Evolutionary conservation across 805 yeast genomes (phyloP).

Genomic region (Maudiozyma saulgeensis): DNA sequence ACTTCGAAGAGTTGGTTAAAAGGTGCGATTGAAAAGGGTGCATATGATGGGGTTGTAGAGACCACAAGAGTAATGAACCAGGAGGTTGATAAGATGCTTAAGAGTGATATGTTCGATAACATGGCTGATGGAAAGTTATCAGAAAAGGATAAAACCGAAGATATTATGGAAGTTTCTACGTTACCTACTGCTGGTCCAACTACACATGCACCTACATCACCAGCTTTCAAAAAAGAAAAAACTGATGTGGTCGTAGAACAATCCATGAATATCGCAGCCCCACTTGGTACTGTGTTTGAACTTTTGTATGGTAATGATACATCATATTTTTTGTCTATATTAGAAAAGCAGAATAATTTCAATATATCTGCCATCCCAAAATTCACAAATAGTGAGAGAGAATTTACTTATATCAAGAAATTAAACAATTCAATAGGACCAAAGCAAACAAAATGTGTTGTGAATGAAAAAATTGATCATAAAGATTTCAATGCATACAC

Average conservation of each 20-base stretch:
- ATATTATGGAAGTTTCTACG: constrained; percentile 11
- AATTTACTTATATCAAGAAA: constrained; percentile 49
- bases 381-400: constrained; percentile 36
- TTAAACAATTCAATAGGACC: constrained; percentile 60
- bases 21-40: constrained; percentile 64
- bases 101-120: constrained; percentile 2
- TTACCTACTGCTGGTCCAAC: constrained; percentile 31
- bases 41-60: constrained; percentile 63
- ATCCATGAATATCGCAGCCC: constrained; percentile 47
- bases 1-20: constrained; percentile 70
- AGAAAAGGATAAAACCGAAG: constrained; percentile 5
- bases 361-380: constrained; percentile 44
- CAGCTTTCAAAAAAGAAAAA: constrained; percentile 36
- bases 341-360: constrained; percentile 52
- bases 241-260: constrained; percentile 44
- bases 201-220: constrained; percentile 38
- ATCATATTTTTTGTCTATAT: constrained; percentile 36
- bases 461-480: constrained; percentile 46
- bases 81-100: constrained; percentile 34
- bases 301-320: constrained; percentile 58
- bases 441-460: constrained; percentile 56
- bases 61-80: constrained; percentile 40
- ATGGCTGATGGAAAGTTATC: constrained; percentile 4
- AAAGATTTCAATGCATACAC: constrained; percentile 37
- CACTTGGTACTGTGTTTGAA: constrained; percentile 54